phyloP scores from a whole-genome alignment of 1,284 basidiomycete genomes.

The Puccinia triticina region DNA sequence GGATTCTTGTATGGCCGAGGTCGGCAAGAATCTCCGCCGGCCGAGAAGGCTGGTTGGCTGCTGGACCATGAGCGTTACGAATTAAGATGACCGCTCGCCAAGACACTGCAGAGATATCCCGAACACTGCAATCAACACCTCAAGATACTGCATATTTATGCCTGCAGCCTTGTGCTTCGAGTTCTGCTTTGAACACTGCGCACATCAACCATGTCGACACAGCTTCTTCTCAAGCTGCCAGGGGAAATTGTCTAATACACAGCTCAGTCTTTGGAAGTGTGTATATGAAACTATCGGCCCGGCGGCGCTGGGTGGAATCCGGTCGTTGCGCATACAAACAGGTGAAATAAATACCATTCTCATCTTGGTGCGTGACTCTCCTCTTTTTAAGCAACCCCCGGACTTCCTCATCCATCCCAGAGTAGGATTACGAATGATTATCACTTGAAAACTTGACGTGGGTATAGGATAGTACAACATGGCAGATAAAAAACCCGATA shows the following conservation, averaged over 20 bases:
- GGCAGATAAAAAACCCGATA: neutral
- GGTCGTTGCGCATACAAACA: no score
- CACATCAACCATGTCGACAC: neutral
- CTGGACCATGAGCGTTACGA: neutral
- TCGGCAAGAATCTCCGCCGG: neutral
- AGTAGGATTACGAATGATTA: neutral
- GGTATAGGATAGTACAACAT: neutral
- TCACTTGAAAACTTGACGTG: neutral
- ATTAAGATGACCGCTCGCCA: neutral
- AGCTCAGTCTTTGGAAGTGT: neutral
- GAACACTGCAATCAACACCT: neutral
- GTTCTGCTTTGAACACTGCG: neutral
- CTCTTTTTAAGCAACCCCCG: neutral
- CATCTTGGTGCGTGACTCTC: neutral
- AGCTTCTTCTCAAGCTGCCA: neutral
- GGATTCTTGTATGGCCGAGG: neutral
- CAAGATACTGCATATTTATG: no score
- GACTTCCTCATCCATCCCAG: neutral
- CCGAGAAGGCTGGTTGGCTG: neutral
- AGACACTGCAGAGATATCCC: neutral
- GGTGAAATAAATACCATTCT: no score
- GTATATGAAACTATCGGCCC: neutral
- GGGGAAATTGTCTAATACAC: neutral
- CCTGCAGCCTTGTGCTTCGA: neutral
- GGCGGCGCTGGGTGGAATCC: no score